Base-by-base conservation (phyloP, 352 stramenopile genomes). In the Plasmopara halstedii region DNA sequence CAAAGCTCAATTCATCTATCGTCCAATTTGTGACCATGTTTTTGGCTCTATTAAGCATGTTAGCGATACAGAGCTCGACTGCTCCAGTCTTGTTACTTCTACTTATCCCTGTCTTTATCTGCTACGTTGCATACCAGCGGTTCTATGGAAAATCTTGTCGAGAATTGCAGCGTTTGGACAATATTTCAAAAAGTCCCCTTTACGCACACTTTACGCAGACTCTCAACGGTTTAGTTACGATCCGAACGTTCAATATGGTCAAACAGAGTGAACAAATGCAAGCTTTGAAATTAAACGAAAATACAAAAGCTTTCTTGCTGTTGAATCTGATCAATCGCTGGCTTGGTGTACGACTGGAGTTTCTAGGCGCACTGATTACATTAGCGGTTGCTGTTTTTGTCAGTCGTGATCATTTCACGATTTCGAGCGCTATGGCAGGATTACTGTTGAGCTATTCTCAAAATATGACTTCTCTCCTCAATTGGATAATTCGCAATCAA, bases 361-460 rank as follows among this genome's bases (percentile, higher is more conserved):
- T 62, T n/a, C 53, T 92, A 3, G 74, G 77, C 1, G 75, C 93
- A 7, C 26, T 95, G n/a, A 94, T 98, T 46, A 89, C 97, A 9
- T 75, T 83, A 22, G 73, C 71, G 11, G 74, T 97, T 7, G 84
- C 87, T n/a, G 65, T 97, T 23, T 95, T 96, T 18, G 67, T 93
- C 17, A 93, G 93, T 10, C 51, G 85, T 6, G 39, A 80, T 8
- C 70, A 68, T 20, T 20, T 48, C 4, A 45, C 54, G 4, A 33
- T 81, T 7, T 74, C 71, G 4, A 95, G 79, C 56, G 86, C 82
- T 1, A 83, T 92, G 43, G 92, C 84, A 27, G 96, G 92, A 3
- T 60, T 99, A n/a, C 62, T 92, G 39, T 76, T 99, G 8, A 95
- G 81, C 26, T 98, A 97, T 65, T 91, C 95, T 21, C 62, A 98